Evolutionary conservation across 2,329 filamentous ascomycete genomes (phyloP), one percentile per base, ranked within the genome.

Genomic region (Cadophora luteo-olivacea): DNA sequence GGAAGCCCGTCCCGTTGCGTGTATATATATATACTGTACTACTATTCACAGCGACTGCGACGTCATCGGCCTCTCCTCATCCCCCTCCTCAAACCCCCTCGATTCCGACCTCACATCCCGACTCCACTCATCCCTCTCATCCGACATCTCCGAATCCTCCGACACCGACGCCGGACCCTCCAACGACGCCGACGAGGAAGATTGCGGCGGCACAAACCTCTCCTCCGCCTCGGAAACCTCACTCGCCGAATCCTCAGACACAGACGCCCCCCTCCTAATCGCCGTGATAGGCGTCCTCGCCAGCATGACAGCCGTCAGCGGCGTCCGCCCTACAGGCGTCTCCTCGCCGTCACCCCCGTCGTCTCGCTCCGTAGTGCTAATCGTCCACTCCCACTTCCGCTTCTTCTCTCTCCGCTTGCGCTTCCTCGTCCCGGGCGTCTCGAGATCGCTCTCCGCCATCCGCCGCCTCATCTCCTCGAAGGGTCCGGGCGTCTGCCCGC

Each of bases 331-430:
- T 9, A 58, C 22, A 33, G 69, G 65, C 16, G 82, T 79, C 4
- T 79, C 79, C 1, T 78, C 79, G 1, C n/a, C 64, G 4, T n/a
- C 64, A 8, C 66, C 0, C 86, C 85, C 68, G 4, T 52, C 64
- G 0, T 69, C 0, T 86, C 84, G 68, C 51, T 75, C 75, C 0
- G 69, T 68, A 19, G 52, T 72, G 19, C 67, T 70, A 55, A 91
- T 89, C 1, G 88, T 90, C 88, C 88, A 90, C 45, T 88, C 85
- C 88, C 88, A 90, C 54, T 84, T 84, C 14, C 87, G 81, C 78
- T 86, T 89, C 82, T 88, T 89, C 72, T 90, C 88, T 75, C 81
- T 75, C 38, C 80, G 79, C 76, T 83, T 87, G 11, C 84, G 81
- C 76, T 87, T 89, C n/a, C 83, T 82, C 5, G 70, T 61, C 1